Evolutionary conservation across 345 rosid genomes (phyloP), one percentile per base, ranked within the genome.

Genomic region (Sonneratia caseolaris): DNA sequence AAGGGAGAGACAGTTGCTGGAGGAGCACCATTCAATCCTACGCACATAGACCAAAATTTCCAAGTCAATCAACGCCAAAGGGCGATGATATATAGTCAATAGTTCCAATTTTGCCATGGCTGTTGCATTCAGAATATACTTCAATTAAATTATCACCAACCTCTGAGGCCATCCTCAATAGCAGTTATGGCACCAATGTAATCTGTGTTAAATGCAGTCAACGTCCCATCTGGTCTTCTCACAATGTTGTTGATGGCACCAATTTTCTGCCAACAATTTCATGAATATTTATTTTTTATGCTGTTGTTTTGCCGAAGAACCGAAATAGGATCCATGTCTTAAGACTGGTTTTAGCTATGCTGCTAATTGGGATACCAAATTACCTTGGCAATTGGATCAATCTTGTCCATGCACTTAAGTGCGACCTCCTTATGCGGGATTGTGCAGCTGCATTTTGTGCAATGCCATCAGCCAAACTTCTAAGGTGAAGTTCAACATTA

Each of bases 361-460:
- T 12, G 45, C 45, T 42, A 42, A 11, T 57, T 24, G 18, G 11
- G 70, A 8, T 15, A 43, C 8, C 42, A 1, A 1, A 11, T 72
- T 74, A 84, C 85, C 82, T 82, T 75, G 0, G 85, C 85, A 36
- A 80, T 74, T 12, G 84, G 80, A 61, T 84, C 88, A 18, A 84
- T 75, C 66, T 82, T 82, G 19, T 82, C 74, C 81, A 79, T 78
- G 80, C 82, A 84, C 64, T 77, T 71, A 21, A 84, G 76, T 48
- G 80, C 88, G 64, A 66, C 80, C 72, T 84, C 88, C 77, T 84
- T 82, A 71, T 82, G 88, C 37, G 88, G 84, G 72, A 84, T 84
- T 13, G 88, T 82, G 68, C 74, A 82, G 48, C 88, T 84, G 85
- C 71, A 74, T 67, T 43, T 55, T 13, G 8, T 67, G 21, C 43